Conservation (phyloP, 306 rosid genomes). For the Quercus glauca region DNA sequence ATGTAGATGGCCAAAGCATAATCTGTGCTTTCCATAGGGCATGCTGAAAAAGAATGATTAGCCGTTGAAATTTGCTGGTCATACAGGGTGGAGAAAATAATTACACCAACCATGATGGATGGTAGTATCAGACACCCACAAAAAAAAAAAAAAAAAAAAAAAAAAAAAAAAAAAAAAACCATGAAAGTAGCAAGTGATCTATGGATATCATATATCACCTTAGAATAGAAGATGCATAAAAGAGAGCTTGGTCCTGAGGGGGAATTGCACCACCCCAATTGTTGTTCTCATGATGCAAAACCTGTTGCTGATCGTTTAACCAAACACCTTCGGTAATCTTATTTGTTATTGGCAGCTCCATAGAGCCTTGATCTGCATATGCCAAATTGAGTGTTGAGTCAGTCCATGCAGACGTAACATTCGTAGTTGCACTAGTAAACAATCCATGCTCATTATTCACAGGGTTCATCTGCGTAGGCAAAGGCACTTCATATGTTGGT, state of each 20-base stretch:
- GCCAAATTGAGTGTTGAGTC: conserved; percentile 23
- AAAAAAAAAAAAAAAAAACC: conserved; percentile 13
- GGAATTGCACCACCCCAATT: conserved; percentile 35
- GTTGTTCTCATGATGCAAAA: conserved; percentile 33
- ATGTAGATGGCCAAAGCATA: background rate
- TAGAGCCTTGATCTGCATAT: conserved; percentile 8
- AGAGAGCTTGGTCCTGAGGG: conserved; percentile 41
- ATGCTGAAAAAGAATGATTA: background rate
- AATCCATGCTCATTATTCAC: conserved; percentile 15
- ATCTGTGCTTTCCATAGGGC: background rate
- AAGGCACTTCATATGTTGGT: conserved; percentile 26
- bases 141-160: no score
- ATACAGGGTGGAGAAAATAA: background rate
- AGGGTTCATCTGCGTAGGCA: conserved; percentile 31
- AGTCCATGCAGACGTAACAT: background rate
- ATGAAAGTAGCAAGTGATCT: background rate
- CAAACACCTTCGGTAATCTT: conserved; percentile 26
- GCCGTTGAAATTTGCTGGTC: background rate
- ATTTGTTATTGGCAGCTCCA: conserved; percentile 17
- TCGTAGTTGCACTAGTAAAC: conserved; percentile 10
- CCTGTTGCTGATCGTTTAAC: conserved; percentile 28
- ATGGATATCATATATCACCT: conserved; percentile 29
- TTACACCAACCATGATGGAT: background rate
- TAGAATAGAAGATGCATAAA: conserved; percentile 37
- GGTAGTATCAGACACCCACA: no score